phyloP scores from a whole-genome alignment of 495 filamentous ascomycete genomes.

The Lasiosphaeriaceae sp. region DNA sequence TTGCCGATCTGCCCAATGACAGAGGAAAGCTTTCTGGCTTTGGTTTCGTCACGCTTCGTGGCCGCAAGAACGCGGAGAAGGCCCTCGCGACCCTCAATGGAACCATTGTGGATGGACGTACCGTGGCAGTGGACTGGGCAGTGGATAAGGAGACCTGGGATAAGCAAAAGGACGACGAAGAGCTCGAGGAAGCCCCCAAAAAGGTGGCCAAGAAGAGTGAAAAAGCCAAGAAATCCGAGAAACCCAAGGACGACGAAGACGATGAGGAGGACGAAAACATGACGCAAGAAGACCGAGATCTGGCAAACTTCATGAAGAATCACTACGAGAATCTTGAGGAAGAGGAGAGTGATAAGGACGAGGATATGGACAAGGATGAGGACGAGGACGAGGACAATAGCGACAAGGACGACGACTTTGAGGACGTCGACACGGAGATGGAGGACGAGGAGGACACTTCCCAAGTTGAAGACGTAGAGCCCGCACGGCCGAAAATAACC shows the following conservation, averaged over 20 bases:
- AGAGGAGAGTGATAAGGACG: constrained; percentile 26
- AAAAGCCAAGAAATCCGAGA: constrained; percentile 59
- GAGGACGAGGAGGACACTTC: constrained; percentile 20
- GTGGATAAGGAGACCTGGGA: constrained; percentile 89
- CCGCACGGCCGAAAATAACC: constrained; percentile 34
- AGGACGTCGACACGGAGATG: constrained; percentile 26
- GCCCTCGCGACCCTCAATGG: constrained; percentile 83
- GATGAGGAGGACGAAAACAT: constrained; percentile 40
- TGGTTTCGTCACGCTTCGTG: constrained; percentile 85
- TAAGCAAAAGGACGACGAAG: constrained; percentile 43
- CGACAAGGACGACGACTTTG: constrained; percentile 28
- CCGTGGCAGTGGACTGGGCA: constrained; percentile 90
- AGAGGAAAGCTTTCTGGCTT: constrained; percentile 76
- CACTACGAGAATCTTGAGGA: constrained; percentile 33
- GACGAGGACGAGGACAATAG: constrained; percentile 29
- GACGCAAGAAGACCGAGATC: constrained; percentile 36
- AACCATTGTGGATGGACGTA: constrained; percentile 80
- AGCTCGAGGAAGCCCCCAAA: constrained; percentile 24
- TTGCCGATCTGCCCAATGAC: constrained; percentile 71
- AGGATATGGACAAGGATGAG: constrained; percentile 43
- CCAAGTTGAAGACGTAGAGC: constrained; percentile 27
- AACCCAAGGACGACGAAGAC: constrained; percentile 59
- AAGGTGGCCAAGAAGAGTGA: constrained; percentile 28
- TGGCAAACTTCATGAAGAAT: constrained; percentile 29
- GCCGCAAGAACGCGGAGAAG: constrained; percentile 86